Evolutionary conservation across 2,329 filamentous ascomycete species (phyloP), one percentile per base, ranked within the genome.

Genomic region (Trichophyton benhamiae): DNA sequence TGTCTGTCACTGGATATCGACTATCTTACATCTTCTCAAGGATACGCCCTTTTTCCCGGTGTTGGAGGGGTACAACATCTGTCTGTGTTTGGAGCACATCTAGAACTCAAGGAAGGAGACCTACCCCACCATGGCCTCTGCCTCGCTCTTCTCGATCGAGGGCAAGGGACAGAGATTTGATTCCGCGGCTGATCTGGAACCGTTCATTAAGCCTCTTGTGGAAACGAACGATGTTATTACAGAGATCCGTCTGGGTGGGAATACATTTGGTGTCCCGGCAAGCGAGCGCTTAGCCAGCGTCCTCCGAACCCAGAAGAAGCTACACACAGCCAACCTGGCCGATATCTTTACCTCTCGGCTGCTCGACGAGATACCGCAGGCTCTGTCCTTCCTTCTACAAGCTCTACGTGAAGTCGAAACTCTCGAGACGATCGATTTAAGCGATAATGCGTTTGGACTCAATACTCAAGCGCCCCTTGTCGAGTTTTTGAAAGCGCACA

Each of bases 271-370:
- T 60, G 85, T 96, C 60, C 88, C 86, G 57, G 94, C 94, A 57
- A 95, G 88, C 72, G 86, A 91, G 75, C 85, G 86, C 36, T 83
- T 99, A 52, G 91, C 90, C 52, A 84, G 90, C 67, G 86, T 95
- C 59, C 80, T 99, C 61, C 83, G 86, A 64, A 88, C 87, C 61
- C 95, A 97, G 78, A 89, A 89, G 77, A 87, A 80, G 65, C 80
- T 96, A 48, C 83, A 88, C 65, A 79, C 86, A 70, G 91, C 89
- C 71, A 95, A 96, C 77, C 81, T 99, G 62, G 91, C 91, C 74
- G 94, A 99, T 75, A 96, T 99, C 79, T 99, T 97, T 79, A 99
- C 94, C 63, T 89, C 89, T 36, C 89, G 94, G 67, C 84, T 97
- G 53, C 85, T 97, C 65, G 88, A 86, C 74, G 94, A 99, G 74